Evolutionary conservation across 352 stramenopile species (phyloP).

Genomic region (Globisporangium spiculum): DNA sequence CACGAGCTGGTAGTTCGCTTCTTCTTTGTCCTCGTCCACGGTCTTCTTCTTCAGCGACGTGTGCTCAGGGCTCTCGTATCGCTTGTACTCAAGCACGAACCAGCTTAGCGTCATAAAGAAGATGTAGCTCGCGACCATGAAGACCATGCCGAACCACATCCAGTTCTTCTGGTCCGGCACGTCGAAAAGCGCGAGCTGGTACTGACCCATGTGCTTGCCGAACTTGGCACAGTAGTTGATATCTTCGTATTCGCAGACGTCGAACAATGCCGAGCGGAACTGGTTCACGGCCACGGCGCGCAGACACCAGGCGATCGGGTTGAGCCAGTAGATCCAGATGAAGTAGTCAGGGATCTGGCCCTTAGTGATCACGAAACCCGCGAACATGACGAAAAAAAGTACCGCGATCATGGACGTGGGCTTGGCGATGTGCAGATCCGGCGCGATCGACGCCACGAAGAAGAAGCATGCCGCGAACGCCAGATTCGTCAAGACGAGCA

Average conservation of each 20-base stretch:
- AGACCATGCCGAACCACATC: slow-evolving; percentile 2
- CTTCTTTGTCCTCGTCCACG: too few species aligned
- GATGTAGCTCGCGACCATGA: not conserved
- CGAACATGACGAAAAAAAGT: not conserved
- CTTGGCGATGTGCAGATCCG: slow-evolving; percentile 1
- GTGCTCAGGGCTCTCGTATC: not conserved
- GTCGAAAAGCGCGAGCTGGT: not conserved
- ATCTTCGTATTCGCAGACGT: not conserved
- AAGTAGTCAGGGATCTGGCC: slow-evolving; percentile 6
- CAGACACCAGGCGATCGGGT: not conserved
- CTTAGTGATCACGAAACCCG: not conserved
- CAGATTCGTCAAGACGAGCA: slow-evolving; percentile 7
- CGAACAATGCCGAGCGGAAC: slow-evolving; percentile 1
- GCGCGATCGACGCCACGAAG: not conserved
- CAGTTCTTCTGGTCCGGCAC: not conserved
- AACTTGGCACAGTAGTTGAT: slow-evolving; percentile 5
- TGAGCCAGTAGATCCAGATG: slow-evolving; percentile 8
- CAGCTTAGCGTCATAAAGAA: not conserved
- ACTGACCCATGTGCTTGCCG: not conserved
- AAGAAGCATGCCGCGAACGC: slow-evolving; percentile 6
- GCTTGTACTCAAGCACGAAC: not conserved
- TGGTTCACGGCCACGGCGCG: slow-evolving; percentile 3
- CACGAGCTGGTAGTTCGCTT: too few species aligned
- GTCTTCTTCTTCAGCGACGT: not conserved
- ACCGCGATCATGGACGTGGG: not conserved